Evolutionary conservation across 805 yeast genomes (phyloP), one percentile per base, ranked within the genome.

Genomic region (Pichia nanzhaoensis): DNA sequence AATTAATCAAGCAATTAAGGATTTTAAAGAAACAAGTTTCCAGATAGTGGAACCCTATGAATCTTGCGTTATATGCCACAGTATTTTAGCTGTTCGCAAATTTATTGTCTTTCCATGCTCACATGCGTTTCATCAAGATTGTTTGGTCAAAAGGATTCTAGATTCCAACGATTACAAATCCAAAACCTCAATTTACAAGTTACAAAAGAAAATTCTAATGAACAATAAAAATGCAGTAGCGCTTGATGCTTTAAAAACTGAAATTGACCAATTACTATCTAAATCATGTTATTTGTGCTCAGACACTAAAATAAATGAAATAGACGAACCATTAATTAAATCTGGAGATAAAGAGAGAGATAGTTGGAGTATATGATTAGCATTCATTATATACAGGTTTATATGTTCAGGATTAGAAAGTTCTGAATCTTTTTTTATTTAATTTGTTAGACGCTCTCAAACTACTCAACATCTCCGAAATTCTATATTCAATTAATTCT

Each of bases 81-180:
- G 74, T 52, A 73, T 93, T 8, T 67, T 91, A 37, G 73, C 87
- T 3, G 75, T 81, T 4, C 75, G 88, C 46, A 84, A 79, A 57
- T 89, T 89, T 54, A 73, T 82, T 44, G 78, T 81, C 5, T 93
- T 87, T 58, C 96, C 96, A 0, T 93, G 99, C 59, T 83, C 77
- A 46, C 99, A 93, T 60, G 78, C 86, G 5, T 84, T 86, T 65
- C 98, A 93, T 59, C 81, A 80, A 42, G 96, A 89, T 59, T 93
- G 99, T 66, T 62, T 88, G n/a, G 75, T 84, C 6, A 74, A 76
- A 46, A 67, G 67, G 33, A 76, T 84, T 30, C 58, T 82, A 42
- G 68, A 70, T 31, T 79, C 83, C 27, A 80, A 79, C 37, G 88
- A 87, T 52, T 82, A 81, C 58, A 71, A 78, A 34, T 71, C 82